Base-by-base conservation (phyloP, 441 rosid genomes). In the Sinapis alba region DNA sequence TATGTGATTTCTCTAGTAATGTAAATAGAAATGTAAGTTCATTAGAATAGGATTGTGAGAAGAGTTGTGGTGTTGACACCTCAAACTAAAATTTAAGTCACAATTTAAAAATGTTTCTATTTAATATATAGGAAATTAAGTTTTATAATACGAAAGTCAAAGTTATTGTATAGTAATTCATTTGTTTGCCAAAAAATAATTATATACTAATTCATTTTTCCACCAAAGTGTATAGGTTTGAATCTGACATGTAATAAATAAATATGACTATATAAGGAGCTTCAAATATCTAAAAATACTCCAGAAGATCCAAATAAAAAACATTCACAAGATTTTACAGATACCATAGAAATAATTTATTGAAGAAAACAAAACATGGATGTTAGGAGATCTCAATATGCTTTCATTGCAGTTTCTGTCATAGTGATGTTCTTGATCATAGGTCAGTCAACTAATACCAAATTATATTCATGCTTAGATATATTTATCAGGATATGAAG, bases 361-460 rank as follows among this genome's bases (percentile, higher is more conserved):
- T 18, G 16, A 19, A 11, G 21, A 50, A 16, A 16, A 50, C 1
- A 18, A 51, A 51, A 2, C n/a, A 72, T 72, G 70, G 30, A 26
- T 38, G 15, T 5, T 38, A 27, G 2, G 32, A 64, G 56, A 72
- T 72, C 57, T 53, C 5, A 21, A 54, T 54, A 36, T 2, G 1
- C 7, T 36, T 64, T 72, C 43, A 38, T 72, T 12, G 21, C 7
- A 5, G 28, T 36, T 38, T 72, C 4, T 27, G 4, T 38, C 43
- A 41, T 54, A 53, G 45, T 6, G 36, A 54, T 64, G 63, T 64
- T 62, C 54, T 34, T 72, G 20, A 38, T 19, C 47, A 57, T 57
- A 65, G 65, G 71, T 65, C 0, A 63, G 63, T 32, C 15, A 54
- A 16, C 28, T 18, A 7, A 26, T 53, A 53, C 11, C 36, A 53